These are phyloP conservation scores for Xylariaceae sp. DNA, from an alignment of 2,329 filamentous ascomycete species.

Conservation along the genomic window DNA sequence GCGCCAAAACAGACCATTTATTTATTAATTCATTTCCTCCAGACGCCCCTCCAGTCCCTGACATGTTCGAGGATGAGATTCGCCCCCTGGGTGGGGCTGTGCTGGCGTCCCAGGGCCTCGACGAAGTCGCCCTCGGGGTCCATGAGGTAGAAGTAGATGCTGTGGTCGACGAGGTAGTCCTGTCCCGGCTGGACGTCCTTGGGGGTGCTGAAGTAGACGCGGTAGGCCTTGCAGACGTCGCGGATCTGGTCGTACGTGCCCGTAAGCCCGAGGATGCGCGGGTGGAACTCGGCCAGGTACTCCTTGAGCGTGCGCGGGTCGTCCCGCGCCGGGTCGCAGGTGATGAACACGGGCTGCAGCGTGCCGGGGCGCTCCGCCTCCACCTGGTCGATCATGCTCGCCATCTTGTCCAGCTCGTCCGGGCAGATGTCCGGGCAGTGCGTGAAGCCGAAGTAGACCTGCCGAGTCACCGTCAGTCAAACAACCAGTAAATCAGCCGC, in stretches of 20 bases:
- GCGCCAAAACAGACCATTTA: neutral
- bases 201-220: constrained; percentile 96
- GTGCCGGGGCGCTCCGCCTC: constrained; percentile 53
- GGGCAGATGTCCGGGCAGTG: constrained; percentile 99
- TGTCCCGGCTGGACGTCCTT: constrained; percentile 85
- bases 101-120: constrained; percentile 92
- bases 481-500: neutral
- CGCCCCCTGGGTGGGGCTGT: constrained; percentile 84
- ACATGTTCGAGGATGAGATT: constrained; percentile 86
- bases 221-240: constrained; percentile 90
- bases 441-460: constrained; percentile 98
- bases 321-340: constrained; percentile 92
- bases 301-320: constrained; percentile 80
- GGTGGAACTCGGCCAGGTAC: constrained; percentile 91
- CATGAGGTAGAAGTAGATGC: constrained; percentile 99
- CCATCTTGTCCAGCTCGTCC: constrained; percentile 99
- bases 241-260: constrained; percentile 95
- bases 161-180: constrained; percentile 97
- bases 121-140: constrained; percentile 98
- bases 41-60: constrained; percentile 54
- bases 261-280: constrained; percentile 82
- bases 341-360: constrained; percentile 85
- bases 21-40: constrained; percentile 12
- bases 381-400: constrained; percentile 82
- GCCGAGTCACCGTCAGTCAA: constrained; percentile 6